A percentile compares a stretch with the other conserved stretches of the same genome.
phyloP scores from a whole-genome alignment of 768 basidiomycete species.

The Suillus paluster region DNA sequence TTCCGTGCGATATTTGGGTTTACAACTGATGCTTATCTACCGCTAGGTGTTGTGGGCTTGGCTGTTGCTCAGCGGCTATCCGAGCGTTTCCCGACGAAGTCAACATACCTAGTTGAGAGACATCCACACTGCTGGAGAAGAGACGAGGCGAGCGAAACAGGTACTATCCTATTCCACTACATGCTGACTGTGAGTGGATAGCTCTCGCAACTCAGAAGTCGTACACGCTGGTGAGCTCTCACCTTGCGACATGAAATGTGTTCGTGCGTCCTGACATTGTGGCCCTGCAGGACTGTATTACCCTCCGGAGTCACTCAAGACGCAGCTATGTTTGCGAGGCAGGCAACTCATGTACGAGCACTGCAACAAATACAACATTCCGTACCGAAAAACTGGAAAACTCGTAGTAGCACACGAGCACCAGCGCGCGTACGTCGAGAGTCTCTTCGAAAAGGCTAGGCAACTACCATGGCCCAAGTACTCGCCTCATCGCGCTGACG shows the following conservation, averaged over 20 bases:
- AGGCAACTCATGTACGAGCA: slow-evolving; percentile 82
- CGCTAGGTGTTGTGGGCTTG: slow-evolving; percentile 80
- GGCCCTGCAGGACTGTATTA: slow-evolving; percentile 74
- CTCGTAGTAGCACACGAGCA: slow-evolving; percentile 79
- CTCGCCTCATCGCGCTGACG: slow-evolving; percentile 32
- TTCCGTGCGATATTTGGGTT: neutral
- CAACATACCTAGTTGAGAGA: slow-evolving; percentile 83
- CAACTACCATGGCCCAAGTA: slow-evolving; percentile 55
- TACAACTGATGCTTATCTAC: neutral
- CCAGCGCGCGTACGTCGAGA: slow-evolving; percentile 73
- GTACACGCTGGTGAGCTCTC: slow-evolving; percentile 76
- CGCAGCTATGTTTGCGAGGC: slow-evolving; percentile 83
- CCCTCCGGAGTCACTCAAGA: slow-evolving; percentile 82
- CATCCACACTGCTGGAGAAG: slow-evolving; percentile 77
- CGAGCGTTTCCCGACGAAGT: slow-evolving; percentile 62
- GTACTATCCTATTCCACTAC: neutral
- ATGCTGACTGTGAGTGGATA: slow-evolving; percentile 32
- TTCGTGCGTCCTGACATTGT: neutral
- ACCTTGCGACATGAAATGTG: neutral
- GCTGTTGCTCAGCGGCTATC: slow-evolving; percentile 81
- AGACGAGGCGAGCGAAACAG: slow-evolving; percentile 65
- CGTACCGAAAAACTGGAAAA: slow-evolving; percentile 79
- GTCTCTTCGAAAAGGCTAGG: slow-evolving; percentile 66
- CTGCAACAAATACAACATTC: slow-evolving; percentile 66
- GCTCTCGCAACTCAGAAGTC: slow-evolving; percentile 94